Conservation (phyloP, 176 grass and related monocot genomes). For the Themeda triandra region DNA sequence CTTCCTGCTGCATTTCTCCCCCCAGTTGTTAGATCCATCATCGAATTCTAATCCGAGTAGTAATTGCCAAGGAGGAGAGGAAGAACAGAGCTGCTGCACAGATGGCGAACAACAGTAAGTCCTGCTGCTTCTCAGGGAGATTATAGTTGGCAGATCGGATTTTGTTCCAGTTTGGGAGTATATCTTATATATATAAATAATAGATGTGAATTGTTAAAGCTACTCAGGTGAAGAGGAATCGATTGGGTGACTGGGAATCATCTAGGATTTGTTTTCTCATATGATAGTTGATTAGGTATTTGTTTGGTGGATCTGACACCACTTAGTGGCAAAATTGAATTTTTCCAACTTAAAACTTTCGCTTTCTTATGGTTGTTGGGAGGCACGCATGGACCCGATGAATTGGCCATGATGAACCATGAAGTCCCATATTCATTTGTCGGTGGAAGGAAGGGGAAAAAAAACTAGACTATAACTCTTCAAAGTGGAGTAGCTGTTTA, state of each 20-base stretch:
- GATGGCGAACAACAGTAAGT: slow-evolving; percentile 87
- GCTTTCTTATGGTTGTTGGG: slow-evolving; percentile 34
- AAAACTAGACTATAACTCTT: neutral
- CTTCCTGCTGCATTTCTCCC: slow-evolving; percentile 96
- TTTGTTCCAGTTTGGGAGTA: neutral
- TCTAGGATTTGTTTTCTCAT: neutral
- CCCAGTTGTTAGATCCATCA: slow-evolving; percentile 55
- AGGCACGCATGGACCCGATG: slow-evolving; percentile 15
- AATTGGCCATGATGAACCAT: slow-evolving; percentile 5
- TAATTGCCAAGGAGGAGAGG: slow-evolving; percentile 34
- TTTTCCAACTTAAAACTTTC: neutral
- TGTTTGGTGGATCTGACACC: neutral
- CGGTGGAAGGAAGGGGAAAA: slow-evolving; percentile 15
- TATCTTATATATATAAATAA: too few relatives aligned
- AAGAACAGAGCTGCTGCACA: slow-evolving; percentile 16
- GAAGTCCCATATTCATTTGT: slow-evolving; percentile 19
- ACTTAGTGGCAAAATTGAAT: neutral
- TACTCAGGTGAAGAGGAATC: neutral
- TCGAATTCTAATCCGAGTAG: slow-evolving; percentile 46
- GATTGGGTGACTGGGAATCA: too few relatives aligned
- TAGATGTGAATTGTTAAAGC: neutral
- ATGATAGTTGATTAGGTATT: neutral
- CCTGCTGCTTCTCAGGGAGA: neutral
- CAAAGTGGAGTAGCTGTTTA: slow-evolving; percentile 9
- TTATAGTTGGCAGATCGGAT: neutral